Evolutionary conservation across 2,329 filamentous ascomycete genomes (phyloP).

Genomic region (Penicillium occitanis): DNA sequence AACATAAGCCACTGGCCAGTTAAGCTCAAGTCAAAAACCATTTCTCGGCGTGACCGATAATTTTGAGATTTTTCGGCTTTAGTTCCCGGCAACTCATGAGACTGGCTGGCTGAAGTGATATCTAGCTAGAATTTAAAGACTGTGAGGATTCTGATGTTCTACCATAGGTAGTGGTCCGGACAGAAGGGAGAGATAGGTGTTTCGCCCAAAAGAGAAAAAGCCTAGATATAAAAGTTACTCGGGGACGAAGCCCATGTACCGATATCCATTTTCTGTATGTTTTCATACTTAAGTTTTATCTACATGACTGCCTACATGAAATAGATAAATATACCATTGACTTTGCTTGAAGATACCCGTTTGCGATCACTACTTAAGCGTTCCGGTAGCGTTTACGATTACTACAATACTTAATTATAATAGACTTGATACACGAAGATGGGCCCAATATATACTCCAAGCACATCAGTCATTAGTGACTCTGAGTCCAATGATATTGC

Average conservation of each 20-base stretch:
- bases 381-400: background rate
- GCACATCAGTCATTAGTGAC: background rate
- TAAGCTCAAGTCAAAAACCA: background rate
- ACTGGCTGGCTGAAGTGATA: background rate
- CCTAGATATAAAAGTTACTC: background rate
- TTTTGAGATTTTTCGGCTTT: background rate
- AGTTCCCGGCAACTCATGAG: background rate
- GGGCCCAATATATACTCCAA: background rate
- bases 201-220: background rate
- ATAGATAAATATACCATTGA: background rate
- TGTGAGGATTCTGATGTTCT: background rate
- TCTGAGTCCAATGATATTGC: slow-evolving; percentile 14
- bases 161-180: background rate
- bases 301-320: background rate
- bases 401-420: background rate
- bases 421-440: background rate
- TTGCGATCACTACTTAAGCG: background rate
- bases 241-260: background rate
- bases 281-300: background rate
- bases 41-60: background rate
- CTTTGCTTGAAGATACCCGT: background rate
- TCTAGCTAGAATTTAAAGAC: background rate
- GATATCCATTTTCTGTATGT: background rate
- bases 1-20: background rate
- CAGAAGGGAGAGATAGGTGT: background rate